Conservation (phyloP, 768 basidiomycete genomes). For the Lepiota brunneoincarnata region DNA sequence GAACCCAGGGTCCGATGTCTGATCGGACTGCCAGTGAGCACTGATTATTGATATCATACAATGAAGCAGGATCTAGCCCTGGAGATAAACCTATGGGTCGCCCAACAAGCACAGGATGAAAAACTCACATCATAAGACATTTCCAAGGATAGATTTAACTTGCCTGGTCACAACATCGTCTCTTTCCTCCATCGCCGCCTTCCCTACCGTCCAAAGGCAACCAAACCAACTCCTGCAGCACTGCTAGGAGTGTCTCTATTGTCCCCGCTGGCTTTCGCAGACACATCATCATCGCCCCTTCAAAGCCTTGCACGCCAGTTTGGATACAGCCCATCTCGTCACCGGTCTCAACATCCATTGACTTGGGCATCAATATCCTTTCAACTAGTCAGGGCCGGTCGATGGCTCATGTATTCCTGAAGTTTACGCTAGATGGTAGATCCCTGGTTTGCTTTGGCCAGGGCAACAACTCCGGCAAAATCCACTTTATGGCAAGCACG, state of each 20-base stretch:
- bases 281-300: slow-evolving; percentile 23
- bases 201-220: slow-evolving; percentile 32
- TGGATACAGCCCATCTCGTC: slow-evolving; percentile 20
- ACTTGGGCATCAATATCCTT: slow-evolving; percentile 25
- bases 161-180: slow-evolving; percentile 24
- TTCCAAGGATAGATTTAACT: slow-evolving; percentile 24
- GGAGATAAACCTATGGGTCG: too few relatives aligned
- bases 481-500: slow-evolving; percentile 23
- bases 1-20: too few relatives aligned
- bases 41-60: too few relatives aligned
- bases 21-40: too few relatives aligned
- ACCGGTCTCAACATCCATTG: background rate
- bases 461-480: slow-evolving; percentile 22
- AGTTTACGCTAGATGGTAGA: slow-evolving; percentile 26
- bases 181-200: slow-evolving; percentile 16
- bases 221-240: slow-evolving; percentile 29
- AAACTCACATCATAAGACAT: slow-evolving; percentile 18
- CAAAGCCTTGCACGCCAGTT: slow-evolving; percentile 34
- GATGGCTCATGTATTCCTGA: slow-evolving; percentile 35
- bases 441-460: slow-evolving; percentile 19
- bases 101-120: too few relatives aligned
- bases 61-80: too few relatives aligned
- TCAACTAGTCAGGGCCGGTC: slow-evolving; percentile 28
- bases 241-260: slow-evolving; percentile 23
- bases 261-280: slow-evolving; percentile 26